phyloP scores from a whole-genome alignment of 352 stramenopile genomes.

The Phytophthora nicotianae region DNA sequence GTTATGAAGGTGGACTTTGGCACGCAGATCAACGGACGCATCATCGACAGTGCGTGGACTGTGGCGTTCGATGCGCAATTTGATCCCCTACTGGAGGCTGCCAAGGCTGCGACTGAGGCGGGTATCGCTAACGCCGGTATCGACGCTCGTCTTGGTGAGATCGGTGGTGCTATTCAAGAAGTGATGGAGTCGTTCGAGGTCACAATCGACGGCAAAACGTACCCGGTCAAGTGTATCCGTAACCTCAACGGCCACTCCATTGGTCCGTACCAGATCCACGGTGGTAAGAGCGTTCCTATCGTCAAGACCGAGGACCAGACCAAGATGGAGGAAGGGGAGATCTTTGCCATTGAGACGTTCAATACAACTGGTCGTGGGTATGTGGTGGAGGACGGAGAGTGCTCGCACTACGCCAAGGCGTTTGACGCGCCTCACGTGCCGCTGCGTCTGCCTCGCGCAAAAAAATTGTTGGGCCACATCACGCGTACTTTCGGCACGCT shows the following conservation, averaged over 20 bases:
- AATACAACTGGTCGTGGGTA: slow-evolving; percentile 87
- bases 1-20: slow-evolving; percentile 99
- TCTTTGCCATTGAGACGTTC: slow-evolving; percentile 98
- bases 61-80: slow-evolving; percentile 96
- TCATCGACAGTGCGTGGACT: slow-evolving; percentile 98
- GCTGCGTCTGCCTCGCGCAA: slow-evolving; percentile 89
- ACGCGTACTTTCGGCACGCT: slow-evolving; percentile 99
- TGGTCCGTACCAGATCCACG: slow-evolving; percentile 96
- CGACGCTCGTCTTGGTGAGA: slow-evolving; percentile 90
- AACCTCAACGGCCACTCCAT: slow-evolving; percentile 99
- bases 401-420: slow-evolving; percentile 98
- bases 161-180: slow-evolving; percentile 28
- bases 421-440: slow-evolving; percentile 96
- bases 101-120: slow-evolving; percentile 93
- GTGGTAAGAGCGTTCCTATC: slow-evolving; percentile 97
- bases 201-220: slow-evolving; percentile 95
- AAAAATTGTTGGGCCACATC: slow-evolving; percentile 97
- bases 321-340: slow-evolving; percentile 98
- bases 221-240: slow-evolving; percentile 95
- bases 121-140: slow-evolving; percentile 94
- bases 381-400: slow-evolving; percentile 95
- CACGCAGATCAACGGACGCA: slow-evolving; percentile 96
- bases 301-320: slow-evolving; percentile 93
- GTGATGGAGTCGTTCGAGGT: slow-evolving; percentile 51
- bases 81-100: slow-evolving; percentile 91